These are phyloP conservation scores for Phytophthora melonis DNA, from an alignment of 352 stramenopile genomes.

Conservation along the genomic window DNA sequence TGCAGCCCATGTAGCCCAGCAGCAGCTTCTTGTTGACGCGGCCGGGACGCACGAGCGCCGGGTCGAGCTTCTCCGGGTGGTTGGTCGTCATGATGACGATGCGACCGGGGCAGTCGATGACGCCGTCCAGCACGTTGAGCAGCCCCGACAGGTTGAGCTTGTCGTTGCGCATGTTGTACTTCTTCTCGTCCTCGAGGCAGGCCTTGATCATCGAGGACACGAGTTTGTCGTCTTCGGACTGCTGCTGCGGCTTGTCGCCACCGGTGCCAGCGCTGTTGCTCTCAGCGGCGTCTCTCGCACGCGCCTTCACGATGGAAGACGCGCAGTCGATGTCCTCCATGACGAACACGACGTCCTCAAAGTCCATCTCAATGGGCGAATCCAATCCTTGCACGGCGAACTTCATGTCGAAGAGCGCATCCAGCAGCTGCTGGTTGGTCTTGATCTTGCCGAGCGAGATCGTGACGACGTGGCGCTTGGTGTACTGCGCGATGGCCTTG, in stretches of 20 bases:
- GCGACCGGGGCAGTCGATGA: constrained; percentile 87
- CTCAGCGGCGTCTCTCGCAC: constrained; percentile 27
- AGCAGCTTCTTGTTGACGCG: constrained; percentile 90
- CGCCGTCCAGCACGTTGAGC: constrained; percentile 91
- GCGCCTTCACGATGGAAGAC: no score
- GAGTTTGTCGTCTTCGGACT: constrained; percentile 41
- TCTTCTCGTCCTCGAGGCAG: constrained; percentile 39
- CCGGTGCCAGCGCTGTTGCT: constrained; percentile 16
- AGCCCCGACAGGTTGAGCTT: constrained; percentile 86
- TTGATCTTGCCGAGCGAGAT: constrained; percentile 74
- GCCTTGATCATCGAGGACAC: constrained; percentile 49
- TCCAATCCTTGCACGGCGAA: constrained; percentile 67
- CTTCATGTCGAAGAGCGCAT: constrained; percentile 76
- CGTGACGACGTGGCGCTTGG: constrained; percentile 70
- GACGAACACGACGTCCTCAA: constrained; percentile 90
- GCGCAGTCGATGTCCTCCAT: constrained; percentile 54
- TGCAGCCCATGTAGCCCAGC: constrained; percentile 66
- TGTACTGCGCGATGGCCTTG: constrained; percentile 81
- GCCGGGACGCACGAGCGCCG: constrained; percentile 89
- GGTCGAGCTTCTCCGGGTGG: constrained; percentile 92
- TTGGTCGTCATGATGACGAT: constrained; percentile 95
- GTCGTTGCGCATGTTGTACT: constrained; percentile 29
- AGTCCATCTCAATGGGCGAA: constrained; percentile 64
- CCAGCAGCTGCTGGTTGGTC: constrained; percentile 87
- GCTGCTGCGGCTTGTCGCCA: constrained; percentile 6